Conservation (phyloP, 306 rosid genomes). For the Boehmeria nivea region DNA sequence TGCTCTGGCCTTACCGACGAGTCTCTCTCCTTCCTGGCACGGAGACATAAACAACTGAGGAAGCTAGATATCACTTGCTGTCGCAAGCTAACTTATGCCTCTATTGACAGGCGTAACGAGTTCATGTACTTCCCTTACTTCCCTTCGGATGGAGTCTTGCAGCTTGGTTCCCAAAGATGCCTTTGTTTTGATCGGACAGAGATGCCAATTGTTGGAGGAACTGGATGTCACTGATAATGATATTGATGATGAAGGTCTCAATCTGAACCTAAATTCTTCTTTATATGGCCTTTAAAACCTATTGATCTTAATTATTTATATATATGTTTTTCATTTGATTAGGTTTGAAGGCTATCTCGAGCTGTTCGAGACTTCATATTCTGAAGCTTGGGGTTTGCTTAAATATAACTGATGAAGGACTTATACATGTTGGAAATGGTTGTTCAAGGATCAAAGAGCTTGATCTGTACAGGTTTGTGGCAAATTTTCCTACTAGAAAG, state of each 20-base stretch:
- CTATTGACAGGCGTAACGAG: constrained; percentile 43
- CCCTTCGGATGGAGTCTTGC: constrained; percentile 68
- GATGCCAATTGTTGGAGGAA: constrained; percentile 52
- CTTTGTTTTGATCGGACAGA: constrained; percentile 47
- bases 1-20: constrained; percentile 53
- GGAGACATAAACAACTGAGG: constrained; percentile 39
- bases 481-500: too few relatives aligned
- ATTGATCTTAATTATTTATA: neutral
- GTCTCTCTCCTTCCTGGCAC: constrained; percentile 41
- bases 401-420: constrained; percentile 52
- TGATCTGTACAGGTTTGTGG: constrained; percentile 55
- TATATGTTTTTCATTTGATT: constrained; percentile 18
- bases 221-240: constrained; percentile 61
- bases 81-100: constrained; percentile 40
- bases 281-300: neutral
- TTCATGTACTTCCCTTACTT: constrained; percentile 50
- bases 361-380: constrained; percentile 47
- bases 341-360: constrained; percentile 52
- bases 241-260: constrained; percentile 51
- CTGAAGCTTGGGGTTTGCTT: constrained; percentile 54
- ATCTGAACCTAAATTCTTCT: constrained; percentile 5
- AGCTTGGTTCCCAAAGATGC: constrained; percentile 48
- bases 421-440: constrained; percentile 38
- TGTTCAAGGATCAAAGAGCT: constrained; percentile 44
- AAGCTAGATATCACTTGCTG: constrained; percentile 63